These are phyloP conservation scores for Aotearoamyces nothofagi DNA, from an alignment of 2,329 filamentous ascomycete species.

Conservation along the genomic window DNA sequence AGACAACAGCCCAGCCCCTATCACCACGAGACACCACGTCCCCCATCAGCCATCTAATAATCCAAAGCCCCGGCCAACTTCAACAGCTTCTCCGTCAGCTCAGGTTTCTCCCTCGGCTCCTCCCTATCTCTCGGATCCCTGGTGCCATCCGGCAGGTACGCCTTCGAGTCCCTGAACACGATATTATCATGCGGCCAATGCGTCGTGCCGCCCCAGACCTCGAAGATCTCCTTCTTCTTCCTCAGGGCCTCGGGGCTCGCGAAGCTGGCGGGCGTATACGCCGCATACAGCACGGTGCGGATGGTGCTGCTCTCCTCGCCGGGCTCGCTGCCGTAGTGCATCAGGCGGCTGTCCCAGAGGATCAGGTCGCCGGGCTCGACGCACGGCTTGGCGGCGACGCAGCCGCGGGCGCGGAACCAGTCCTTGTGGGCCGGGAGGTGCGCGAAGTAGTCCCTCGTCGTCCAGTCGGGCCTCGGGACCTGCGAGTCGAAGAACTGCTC, in stretches of 20 bases:
- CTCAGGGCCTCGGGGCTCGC: conserved; percentile 15
- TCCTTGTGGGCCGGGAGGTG: conserved; percentile 18
- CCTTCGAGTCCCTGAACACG: conserved; percentile 4
- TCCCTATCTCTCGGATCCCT: conserved; percentile 11
- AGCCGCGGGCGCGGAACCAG: conserved; percentile 19
- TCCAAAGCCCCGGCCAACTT: conserved; percentile 16
- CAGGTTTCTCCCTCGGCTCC: conserved; percentile 13
- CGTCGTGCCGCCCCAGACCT: conserved; percentile 14
- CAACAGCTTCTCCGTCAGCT: conserved; percentile 13
- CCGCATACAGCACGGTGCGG: conserved; percentile 21
- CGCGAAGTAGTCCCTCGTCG: conserved; percentile 16
- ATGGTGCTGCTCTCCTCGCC: conserved; percentile 11
- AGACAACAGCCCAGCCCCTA: too few relatives aligned
- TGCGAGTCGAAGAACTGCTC: conserved; percentile 20
- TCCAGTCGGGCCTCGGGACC: conserved; percentile 14
- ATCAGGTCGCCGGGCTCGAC: conserved; percentile 22
- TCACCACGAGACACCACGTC: too few relatives aligned
- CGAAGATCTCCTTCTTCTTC: conserved; percentile 15
- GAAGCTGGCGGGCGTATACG: conserved; percentile 20
- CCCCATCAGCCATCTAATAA: conserved; percentile 11
- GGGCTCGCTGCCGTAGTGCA: conserved; percentile 22
- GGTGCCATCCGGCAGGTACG: conserved; percentile 10
- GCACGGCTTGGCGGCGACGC: conserved; percentile 19
- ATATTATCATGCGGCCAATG: conserved; percentile 21
- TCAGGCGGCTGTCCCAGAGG: conserved; percentile 23